phyloP scores from a whole-genome alignment of 2,329 filamentous ascomycete species.

The Penicillium sp. region DNA sequence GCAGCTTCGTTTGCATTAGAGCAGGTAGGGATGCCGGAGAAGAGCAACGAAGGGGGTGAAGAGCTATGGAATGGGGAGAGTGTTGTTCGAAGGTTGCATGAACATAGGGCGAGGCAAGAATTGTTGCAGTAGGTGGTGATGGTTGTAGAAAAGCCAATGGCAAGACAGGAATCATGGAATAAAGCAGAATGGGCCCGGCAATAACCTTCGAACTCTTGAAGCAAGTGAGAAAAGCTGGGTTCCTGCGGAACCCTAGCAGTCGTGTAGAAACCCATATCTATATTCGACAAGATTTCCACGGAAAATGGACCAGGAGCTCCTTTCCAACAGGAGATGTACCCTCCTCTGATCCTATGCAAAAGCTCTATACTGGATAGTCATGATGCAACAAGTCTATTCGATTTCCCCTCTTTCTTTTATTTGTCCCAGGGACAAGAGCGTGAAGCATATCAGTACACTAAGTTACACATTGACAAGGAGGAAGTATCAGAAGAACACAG shows the following conservation, averaged over 20 bases:
- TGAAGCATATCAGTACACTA: constrained; percentile 27
- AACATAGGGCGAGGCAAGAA: constrained; percentile 13
- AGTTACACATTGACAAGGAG: constrained; percentile 23
- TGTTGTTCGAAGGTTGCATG: constrained; percentile 11
- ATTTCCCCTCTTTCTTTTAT: constrained; percentile 19
- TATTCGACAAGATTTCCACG: not conserved
- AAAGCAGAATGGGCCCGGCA: no score
- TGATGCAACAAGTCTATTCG: constrained; percentile 27
- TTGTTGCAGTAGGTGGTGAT: not conserved
- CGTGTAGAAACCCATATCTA: not conserved
- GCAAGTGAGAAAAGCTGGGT: no score
- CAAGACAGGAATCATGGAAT: not conserved
- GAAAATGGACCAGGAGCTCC: not conserved
- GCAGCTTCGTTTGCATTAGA: constrained; percentile 32
- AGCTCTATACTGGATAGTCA: not conserved
- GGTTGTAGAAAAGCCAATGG: not conserved
- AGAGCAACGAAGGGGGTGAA: not conserved
- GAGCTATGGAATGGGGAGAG: constrained; percentile 21
- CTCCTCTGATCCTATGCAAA: not conserved
- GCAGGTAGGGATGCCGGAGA: constrained; percentile 29
- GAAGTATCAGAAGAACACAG: constrained; percentile 12
- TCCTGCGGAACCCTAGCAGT: no score
- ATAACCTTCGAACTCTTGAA: no score
- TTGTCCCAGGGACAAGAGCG: constrained; percentile 11
- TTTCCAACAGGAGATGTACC: not conserved